Conservation (phyloP, 371 early-diverging fungal genomes). For the Mortierella sp. region DNA sequence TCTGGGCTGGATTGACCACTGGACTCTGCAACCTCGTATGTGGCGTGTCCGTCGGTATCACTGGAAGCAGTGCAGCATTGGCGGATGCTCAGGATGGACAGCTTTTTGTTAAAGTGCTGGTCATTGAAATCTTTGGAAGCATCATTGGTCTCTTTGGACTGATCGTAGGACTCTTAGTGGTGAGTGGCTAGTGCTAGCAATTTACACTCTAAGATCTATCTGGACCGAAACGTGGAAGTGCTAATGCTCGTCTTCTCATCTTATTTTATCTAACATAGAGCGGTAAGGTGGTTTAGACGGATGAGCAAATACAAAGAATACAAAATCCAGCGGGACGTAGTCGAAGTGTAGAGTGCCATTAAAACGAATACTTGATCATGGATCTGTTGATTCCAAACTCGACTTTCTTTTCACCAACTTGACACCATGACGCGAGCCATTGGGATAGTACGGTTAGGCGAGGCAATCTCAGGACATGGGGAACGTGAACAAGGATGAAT, state of each 20-base stretch:
- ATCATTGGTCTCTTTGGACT: conserved; percentile 97
- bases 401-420: too few relatives aligned
- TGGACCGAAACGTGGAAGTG: not conserved
- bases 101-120: conserved; percentile 95
- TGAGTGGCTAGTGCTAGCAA: conserved; percentile 50
- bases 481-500: too few relatives aligned
- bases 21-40: conserved; percentile 95
- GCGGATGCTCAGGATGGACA: conserved; percentile 96
- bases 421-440: too few relatives aligned
- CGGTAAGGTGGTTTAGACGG: conserved; percentile 39
- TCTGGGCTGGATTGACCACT: conserved; percentile 97
- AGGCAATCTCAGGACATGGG: too few relatives aligned
- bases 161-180: conserved; percentile 81
- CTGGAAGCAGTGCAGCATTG: conserved; percentile 92
- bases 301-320: not conserved
- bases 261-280: conserved; percentile 21
- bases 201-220: not conserved
- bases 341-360: too few relatives aligned
- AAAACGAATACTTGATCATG: too few relatives aligned
- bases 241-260: not conserved
- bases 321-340: too few relatives aligned
- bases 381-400: not conserved
- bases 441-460: too few relatives aligned
- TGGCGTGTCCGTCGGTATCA: conserved; percentile 94
- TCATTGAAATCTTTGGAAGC: conserved; percentile 97